Conservation (phyloP, 2,329 filamentous ascomycete genomes). For the Apiospora aurea region DNA sequence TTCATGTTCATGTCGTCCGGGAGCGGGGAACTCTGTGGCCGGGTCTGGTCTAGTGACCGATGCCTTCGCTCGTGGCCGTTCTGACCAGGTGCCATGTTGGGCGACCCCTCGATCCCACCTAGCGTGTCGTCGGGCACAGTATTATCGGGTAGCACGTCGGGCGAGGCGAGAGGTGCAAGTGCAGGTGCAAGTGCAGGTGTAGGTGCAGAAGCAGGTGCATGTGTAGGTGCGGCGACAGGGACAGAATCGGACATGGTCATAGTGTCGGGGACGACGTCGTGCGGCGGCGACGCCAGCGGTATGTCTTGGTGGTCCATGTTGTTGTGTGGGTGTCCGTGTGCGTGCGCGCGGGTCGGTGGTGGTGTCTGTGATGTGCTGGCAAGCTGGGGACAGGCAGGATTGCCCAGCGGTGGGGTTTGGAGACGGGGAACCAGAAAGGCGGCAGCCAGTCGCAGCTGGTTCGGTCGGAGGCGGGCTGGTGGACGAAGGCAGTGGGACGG, state of each 20-base stretch:
- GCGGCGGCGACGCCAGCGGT: neutral
- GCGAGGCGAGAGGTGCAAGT: neutral
- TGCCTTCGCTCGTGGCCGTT: conserved; percentile 49
- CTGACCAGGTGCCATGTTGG: conserved; percentile 44
- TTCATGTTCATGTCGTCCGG: conserved; percentile 45
- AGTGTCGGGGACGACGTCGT: neutral
- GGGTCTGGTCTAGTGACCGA: conserved; percentile 56
- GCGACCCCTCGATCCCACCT: conserved; percentile 55
- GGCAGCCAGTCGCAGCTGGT: neutral
- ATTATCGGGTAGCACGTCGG: conserved; percentile 28
- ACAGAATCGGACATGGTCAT: neutral
- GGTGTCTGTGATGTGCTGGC: conserved; percentile 3
- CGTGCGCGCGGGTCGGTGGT: conserved; percentile 1
- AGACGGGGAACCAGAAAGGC: neutral
- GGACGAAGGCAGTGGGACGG: neutral
- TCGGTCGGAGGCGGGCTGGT: neutral
- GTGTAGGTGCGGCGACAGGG: neutral
- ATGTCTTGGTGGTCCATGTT: conserved; percentile 13
- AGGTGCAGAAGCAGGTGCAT: neutral
- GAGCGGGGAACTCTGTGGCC: conserved; percentile 47
- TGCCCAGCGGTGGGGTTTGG: conserved; percentile 17
- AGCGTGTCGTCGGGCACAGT: conserved; percentile 56
- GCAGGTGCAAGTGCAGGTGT: neutral
- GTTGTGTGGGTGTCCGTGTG: neutral
- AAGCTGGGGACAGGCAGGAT: conserved; percentile 5